phyloP scores from a whole-genome alignment of 1,139 yeast genomes.

The Blastobotrys malaysiensis region DNA sequence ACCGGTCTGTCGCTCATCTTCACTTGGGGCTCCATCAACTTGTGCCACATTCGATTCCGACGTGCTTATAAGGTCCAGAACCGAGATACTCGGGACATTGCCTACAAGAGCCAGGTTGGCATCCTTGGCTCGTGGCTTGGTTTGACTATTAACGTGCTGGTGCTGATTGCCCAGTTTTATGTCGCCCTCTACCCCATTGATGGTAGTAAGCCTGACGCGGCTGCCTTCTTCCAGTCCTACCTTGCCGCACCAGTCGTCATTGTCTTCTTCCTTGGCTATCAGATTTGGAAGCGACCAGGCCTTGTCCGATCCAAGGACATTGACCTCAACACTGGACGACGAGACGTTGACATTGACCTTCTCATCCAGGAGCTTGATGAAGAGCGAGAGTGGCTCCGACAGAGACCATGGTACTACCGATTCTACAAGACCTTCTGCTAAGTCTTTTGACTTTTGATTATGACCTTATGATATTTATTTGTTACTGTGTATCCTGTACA shows the following conservation, averaged over 20 bases:
- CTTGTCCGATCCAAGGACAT: constrained; percentile 43
- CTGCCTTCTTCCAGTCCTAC: constrained; percentile 47
- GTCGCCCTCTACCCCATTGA: constrained; percentile 68
- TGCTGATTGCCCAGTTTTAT: constrained; percentile 78
- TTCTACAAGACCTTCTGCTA: constrained; percentile 46
- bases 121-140: constrained; percentile 65
- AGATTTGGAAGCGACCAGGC: constrained; percentile 44
- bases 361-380: constrained; percentile 47
- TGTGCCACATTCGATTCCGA: constrained; percentile 77
- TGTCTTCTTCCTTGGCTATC: constrained; percentile 46
- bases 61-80: constrained; percentile 63
- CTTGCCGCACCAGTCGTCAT: constrained; percentile 51
- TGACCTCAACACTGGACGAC: constrained; percentile 51
- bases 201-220: constrained; percentile 36
- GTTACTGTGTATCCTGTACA: background rate
- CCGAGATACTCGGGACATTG: constrained; percentile 55
- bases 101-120: constrained; percentile 67
- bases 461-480: background rate
- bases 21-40: constrained; percentile 76
- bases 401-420: constrained; percentile 36
- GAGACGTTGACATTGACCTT: constrained; percentile 49
- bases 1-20: constrained; percentile 81
- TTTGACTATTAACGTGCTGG: constrained; percentile 51
- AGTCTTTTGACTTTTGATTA: background rate
- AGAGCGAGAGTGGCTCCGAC: constrained; percentile 38